A percentile compares a stretch with the other conserved stretches of the same genome.
These are phyloP conservation scores for Rhodotorula sp. DNA, from an alignment of 1,284 basidiomycete species.

Conservation along the genomic window DNA sequence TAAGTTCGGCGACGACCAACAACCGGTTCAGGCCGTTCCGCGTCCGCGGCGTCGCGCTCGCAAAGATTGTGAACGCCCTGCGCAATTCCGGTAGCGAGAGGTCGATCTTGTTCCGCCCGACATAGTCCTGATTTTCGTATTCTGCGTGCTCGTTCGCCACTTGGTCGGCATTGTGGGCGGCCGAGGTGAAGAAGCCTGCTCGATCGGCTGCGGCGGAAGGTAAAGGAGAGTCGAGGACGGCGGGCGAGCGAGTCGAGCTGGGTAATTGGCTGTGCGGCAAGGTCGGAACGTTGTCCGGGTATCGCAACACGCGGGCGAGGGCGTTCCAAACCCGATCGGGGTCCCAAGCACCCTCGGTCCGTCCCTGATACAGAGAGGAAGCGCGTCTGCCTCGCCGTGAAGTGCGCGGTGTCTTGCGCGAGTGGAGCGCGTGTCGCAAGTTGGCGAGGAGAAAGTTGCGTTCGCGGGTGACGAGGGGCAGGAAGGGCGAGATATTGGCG, in stretches of 20 bases:
- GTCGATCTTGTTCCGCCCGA: conserved; percentile 13
- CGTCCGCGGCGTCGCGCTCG: conserved; percentile 19
- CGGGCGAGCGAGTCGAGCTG: conserved; percentile 12
- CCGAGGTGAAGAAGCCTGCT: conserved; percentile 14
- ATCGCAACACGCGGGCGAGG: conserved; percentile 25
- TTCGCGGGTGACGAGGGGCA: conserved; percentile 36
- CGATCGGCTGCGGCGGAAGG: background rate
- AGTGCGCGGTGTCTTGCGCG: background rate
- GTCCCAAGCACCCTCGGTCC: background rate
- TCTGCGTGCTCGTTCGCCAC: background rate
- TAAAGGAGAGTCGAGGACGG: background rate
- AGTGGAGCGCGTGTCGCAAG: conserved; percentile 10
- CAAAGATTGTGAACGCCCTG: conserved; percentile 22
- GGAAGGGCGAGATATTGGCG: conserved; percentile 31
- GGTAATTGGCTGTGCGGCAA: conserved; percentile 17
- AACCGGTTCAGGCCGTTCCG: conserved; percentile 24
- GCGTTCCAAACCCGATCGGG: conserved; percentile 21
- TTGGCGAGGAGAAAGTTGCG: conserved; percentile 24
- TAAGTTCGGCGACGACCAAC: conserved; percentile 36
- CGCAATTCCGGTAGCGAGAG: conserved; percentile 28
- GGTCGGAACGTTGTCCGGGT: conserved; percentile 26
- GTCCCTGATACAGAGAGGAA: background rate
- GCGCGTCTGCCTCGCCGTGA: background rate
- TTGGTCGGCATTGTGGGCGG: background rate
- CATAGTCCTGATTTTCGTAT: background rate